A percentile compares a stretch with the other conserved stretches of the same genome.
These are phyloP conservation scores for Sclerospora graminicola DNA, from an alignment of 352 stramenopile genomes.

Conservation along the genomic window DNA sequence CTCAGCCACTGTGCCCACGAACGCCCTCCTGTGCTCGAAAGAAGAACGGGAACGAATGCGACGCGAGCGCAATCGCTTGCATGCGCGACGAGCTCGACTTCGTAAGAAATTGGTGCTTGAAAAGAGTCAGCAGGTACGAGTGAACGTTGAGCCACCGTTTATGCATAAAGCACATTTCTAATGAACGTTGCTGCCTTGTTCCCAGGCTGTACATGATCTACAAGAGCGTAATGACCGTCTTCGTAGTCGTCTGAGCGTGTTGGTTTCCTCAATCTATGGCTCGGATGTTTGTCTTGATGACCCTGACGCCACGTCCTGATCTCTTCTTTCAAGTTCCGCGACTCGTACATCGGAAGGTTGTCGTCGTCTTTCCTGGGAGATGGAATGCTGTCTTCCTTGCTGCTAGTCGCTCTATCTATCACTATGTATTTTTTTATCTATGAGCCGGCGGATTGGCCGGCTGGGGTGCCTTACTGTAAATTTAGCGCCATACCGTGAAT, in stretches of 20 bases:
- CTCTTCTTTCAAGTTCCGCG: not conserved
- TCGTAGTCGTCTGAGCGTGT: conserved; percentile 36
- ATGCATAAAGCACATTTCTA: conserved; percentile 1
- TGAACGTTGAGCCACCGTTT: not conserved
- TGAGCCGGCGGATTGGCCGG: conserved; percentile 20
- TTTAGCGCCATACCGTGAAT: conserved; percentile 22
- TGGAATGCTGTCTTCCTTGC: not conserved
- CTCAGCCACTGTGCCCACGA: conserved; percentile 9
- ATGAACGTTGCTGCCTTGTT: conserved; percentile 2
- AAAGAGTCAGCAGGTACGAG: conserved; percentile 52
- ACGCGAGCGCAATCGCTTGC: conserved; percentile 63
- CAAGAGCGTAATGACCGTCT: conserved; percentile 55
- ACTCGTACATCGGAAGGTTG: not conserved
- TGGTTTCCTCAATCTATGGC: conserved; percentile 63
- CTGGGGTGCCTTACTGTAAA: conserved; percentile 27
- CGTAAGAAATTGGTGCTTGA: conserved; percentile 78
- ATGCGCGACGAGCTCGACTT: conserved; percentile 56
- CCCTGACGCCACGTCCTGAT: conserved; percentile 20
- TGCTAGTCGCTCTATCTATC: conserved; percentile 21
- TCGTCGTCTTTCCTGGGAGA: not conserved
- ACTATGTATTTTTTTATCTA: conserved; percentile 28
- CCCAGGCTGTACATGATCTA: conserved; percentile 48
- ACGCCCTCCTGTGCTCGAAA: conserved; percentile 38
- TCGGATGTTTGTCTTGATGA: conserved; percentile 18
- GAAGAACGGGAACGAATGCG: conserved; percentile 62